Conservation (phyloP, 768 basidiomycete species). For the Rhodotorula diobovata region DNA sequence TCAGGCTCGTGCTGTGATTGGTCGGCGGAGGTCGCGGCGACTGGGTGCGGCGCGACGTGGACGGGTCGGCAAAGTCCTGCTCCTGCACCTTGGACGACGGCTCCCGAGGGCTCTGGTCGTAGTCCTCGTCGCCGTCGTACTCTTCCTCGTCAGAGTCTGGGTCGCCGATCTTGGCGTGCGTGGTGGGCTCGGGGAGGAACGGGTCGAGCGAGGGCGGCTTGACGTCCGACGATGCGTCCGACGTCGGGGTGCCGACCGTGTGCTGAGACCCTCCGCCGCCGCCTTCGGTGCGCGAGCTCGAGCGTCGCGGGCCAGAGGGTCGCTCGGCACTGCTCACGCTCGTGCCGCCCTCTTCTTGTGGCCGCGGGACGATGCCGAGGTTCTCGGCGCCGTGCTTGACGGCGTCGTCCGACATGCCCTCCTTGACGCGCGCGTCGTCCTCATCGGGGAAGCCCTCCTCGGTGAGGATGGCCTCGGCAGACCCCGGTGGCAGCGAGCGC, state of each 20-base stretch:
- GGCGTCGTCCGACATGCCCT: not conserved
- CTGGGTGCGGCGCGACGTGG: not conserved
- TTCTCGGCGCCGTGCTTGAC: not conserved
- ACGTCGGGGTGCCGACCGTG: not conserved
- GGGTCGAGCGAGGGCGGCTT: constrained; percentile 26
- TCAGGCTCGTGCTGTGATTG: not conserved
- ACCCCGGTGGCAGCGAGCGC: not conserved
- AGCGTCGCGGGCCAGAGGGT: not conserved
- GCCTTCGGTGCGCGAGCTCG: not conserved
- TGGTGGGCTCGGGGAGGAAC: constrained; percentile 21
- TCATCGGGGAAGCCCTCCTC: constrained; percentile 1
- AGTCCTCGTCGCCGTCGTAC: not conserved
- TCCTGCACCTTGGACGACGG: constrained; percentile 12
- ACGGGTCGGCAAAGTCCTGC: constrained; percentile 11
- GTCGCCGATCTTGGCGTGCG: constrained; percentile 32
- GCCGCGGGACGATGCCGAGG: not conserved
- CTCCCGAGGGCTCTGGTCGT: no score
- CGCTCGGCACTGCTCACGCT: not conserved
- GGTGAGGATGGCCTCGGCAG: not conserved
- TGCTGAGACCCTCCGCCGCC: not conserved
- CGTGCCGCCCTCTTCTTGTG: not conserved
- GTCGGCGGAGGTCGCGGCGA: not conserved
- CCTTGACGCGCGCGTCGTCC: not conserved
- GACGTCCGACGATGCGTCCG: not conserved
- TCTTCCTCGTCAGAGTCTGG: constrained; percentile 20